Conservation (phyloP, 345 rosid species). For the Moricandia arvensis region DNA sequence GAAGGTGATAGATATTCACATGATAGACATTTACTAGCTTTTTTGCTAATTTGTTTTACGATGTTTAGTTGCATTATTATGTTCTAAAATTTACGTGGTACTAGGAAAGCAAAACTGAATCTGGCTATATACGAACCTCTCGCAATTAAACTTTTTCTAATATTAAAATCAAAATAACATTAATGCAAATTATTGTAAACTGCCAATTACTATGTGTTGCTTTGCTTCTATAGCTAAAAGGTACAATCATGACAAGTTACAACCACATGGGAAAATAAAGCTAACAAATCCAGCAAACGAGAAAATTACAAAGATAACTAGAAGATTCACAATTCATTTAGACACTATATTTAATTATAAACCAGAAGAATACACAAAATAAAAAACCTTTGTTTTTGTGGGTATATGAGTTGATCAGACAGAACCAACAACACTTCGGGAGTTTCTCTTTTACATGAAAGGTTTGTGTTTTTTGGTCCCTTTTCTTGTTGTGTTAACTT, state of each 20-base stretch:
- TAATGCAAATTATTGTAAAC: neutral
- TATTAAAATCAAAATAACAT: neutral
- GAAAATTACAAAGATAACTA: conserved; percentile 7
- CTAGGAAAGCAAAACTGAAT: neutral
- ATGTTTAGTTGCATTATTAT: too few relatives aligned
- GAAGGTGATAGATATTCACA: too few relatives aligned
- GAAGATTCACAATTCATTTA: conserved; percentile 30
- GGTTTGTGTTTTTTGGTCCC: neutral
- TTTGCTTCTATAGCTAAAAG: conserved; percentile 15
- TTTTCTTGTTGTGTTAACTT: conserved; percentile 30
- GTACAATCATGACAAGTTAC: conserved; percentile 27
- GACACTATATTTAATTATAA: conserved; percentile 30
- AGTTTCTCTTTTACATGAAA: conserved; percentile 29
- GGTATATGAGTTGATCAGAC: conserved; percentile 28
- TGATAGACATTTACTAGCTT: too few relatives aligned
- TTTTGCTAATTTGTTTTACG: too few relatives aligned
- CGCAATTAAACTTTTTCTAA: neutral
- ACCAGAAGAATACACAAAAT: neutral
- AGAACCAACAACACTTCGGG: conserved; percentile 39
- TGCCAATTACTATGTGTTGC: neutral
- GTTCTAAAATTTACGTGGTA: too few relatives aligned
- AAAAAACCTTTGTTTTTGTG: conserved; percentile 15
- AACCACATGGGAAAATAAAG: conserved; percentile 24
- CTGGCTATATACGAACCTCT: conserved; percentile 13
- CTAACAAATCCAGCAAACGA: conserved; percentile 11